Evolutionary conservation across 371 early-diverging fungal genomes (phyloP).

Genomic region (Mortierella sp.): DNA sequence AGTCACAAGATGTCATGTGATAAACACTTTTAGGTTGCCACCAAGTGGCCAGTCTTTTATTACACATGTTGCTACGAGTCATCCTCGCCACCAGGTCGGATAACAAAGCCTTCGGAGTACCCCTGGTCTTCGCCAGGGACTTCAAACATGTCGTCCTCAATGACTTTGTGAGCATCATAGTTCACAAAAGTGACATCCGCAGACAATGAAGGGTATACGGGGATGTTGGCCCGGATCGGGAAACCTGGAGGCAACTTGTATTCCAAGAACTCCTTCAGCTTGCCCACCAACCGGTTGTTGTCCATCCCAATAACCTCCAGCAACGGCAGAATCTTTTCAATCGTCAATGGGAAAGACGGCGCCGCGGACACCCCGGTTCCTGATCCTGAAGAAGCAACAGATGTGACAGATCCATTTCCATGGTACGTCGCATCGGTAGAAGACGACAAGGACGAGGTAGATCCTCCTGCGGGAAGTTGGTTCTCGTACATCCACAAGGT

Average conservation of each 20-base stretch:
- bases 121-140: constrained; percentile 39
- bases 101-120: constrained; percentile 40
- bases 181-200: constrained; percentile 59
- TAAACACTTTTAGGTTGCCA: background rate
- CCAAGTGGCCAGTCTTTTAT: background rate
- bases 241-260: constrained; percentile 57
- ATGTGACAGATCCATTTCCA: constrained; percentile 17
- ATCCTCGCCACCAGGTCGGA: constrained; percentile 48
- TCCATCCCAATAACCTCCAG: constrained; percentile 58
- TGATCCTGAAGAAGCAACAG: constrained; percentile 9
- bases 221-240: constrained; percentile 58
- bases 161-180: constrained; percentile 48
- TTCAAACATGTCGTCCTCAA: constrained; percentile 48
- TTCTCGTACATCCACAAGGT: constrained; percentile 60
- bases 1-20: constrained; percentile 7
- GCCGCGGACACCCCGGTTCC: background rate
- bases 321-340: constrained; percentile 51
- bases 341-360: constrained; percentile 51
- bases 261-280: constrained; percentile 53
- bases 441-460: background rate
- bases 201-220: constrained; percentile 52
- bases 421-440: constrained; percentile 2
- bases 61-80: background rate
- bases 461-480: background rate
- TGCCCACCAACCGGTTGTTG: constrained; percentile 57